These are phyloP conservation scores for Lepidopterella palustris DNA, from an alignment of 495 filamentous ascomycete genomes.

Conservation along the genomic window DNA sequence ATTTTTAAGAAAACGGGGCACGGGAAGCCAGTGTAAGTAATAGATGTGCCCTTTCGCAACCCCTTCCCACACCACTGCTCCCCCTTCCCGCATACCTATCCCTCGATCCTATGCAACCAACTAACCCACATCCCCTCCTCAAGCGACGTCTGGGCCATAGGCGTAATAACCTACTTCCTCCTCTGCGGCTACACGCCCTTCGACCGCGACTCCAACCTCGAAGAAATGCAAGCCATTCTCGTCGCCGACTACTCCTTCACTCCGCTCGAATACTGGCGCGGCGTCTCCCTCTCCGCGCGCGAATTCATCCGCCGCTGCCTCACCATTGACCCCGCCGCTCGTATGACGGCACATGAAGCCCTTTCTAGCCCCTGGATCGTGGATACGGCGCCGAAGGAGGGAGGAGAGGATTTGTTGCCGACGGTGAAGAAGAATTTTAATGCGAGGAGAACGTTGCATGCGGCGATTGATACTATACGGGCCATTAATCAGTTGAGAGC, in stretches of 20 bases:
- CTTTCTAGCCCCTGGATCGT: conserved; percentile 84
- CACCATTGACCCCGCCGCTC: conserved; percentile 75
- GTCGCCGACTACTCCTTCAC: conserved; percentile 94
- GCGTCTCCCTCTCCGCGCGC: conserved; percentile 76
- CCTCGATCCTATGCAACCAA: not conserved
- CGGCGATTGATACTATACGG: conserved; percentile 95
- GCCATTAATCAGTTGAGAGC: conserved; percentile 95
- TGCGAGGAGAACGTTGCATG: conserved; percentile 84
- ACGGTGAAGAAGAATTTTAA: conserved; percentile 99
- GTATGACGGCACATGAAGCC: conserved; percentile 93
- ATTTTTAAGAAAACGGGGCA: conserved; percentile 76
- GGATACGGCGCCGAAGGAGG: conserved; percentile 42
- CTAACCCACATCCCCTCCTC: conserved; percentile 3
- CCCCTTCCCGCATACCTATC: not conserved
- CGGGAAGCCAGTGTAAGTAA: conserved; percentile 67
- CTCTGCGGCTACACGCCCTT: conserved; percentile 98
- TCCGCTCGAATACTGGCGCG: conserved; percentile 94
- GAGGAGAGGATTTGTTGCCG: conserved; percentile 69
- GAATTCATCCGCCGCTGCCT: conserved; percentile 86
- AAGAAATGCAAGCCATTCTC: conserved; percentile 98
- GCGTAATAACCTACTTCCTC: conserved; percentile 89
- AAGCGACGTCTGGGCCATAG: conserved; percentile 74
- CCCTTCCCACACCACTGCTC: not conserved
- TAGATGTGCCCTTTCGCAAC: not conserved
- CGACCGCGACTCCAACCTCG: conserved; percentile 92